Evolutionary conservation across 2,329 filamentous ascomycete genomes (phyloP), one percentile per base, ranked within the genome.

Genomic region (Hypoxylon sp.): DNA sequence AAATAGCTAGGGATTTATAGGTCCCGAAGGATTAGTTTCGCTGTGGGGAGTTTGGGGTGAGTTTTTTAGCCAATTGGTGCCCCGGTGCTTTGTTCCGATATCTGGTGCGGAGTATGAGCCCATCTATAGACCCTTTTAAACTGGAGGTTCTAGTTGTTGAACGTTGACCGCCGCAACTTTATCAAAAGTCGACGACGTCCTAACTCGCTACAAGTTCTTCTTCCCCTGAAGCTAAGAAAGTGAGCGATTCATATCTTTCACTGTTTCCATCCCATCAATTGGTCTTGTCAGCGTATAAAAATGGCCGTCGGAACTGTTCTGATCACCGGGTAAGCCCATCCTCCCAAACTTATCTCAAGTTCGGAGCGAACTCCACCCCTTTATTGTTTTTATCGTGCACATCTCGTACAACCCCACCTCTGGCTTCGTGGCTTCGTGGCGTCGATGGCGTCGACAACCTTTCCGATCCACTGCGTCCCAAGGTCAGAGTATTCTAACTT

Each of bases 291-390:
- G 56, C 59, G 62, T 60, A 63, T 65, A 71, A 82, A 68, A 68
- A 96, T 96, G 92, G 81, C 90, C 78, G 86, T 91, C 71, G 92
- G 93, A 82, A 95, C 93, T 67, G 92, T 97, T 76, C 87, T 97
- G 75, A 89, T 97, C 77, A 94, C 94, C 74, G 94, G 94, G 94
- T 97, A 89, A 83, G 89, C 72, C 72, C 1, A 17, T 51, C 32
- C 15, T 43, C 15, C 37, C 22, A n/a, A 20, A 34, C 6, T n/a
- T 15, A 39, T 32, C 17, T 13, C 15, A 19, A 20, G 37, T 47
- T 19, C 30, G 19, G 15, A 47, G 13, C 34, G 5, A 17, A 50
- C 26, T 58, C 10, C 28, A 48, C 47, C 37, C 17, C 19, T n/a
- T 10, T 32, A 7, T 28, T 28, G 5, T 37, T 22, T n/a, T 3